These are phyloP conservation scores for Cytospora mali DNA, from an alignment of 2,329 filamentous ascomycete genomes.

Conservation along the genomic window DNA sequence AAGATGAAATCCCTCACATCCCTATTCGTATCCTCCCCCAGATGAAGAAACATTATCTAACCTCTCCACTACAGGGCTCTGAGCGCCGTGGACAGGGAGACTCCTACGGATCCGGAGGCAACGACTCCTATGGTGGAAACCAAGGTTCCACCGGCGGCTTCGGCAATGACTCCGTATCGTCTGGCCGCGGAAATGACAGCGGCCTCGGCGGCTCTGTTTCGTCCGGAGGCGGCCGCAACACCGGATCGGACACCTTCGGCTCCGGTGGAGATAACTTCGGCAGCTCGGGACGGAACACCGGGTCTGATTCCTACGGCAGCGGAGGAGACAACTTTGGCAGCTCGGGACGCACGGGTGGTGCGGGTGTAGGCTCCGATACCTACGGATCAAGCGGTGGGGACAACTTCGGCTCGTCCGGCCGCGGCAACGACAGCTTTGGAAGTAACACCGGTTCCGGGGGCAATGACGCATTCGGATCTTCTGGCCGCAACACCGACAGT, in stretches of 20 bases:
- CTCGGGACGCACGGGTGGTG: slow-evolving; percentile 18
- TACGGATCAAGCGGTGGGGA: slow-evolving; percentile 14
- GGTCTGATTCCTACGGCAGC: no score
- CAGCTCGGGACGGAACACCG: no score
- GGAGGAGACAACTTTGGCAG: slow-evolving; percentile 24
- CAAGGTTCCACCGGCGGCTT: slow-evolving; percentile 32
- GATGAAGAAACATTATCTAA: background rate
- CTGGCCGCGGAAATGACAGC: slow-evolving; percentile 30
- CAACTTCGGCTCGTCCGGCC: no score
- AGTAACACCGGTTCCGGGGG: no score
- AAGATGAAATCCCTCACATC: background rate
- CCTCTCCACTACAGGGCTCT: slow-evolving; percentile 26
- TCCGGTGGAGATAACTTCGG: no score
- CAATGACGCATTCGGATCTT: slow-evolving; percentile 25
- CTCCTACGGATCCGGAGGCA: slow-evolving; percentile 29
- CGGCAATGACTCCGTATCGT: slow-evolving; percentile 29
- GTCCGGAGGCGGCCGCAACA: slow-evolving; percentile 23
- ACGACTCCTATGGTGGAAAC: slow-evolving; percentile 35
- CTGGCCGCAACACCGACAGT: slow-evolving; percentile 30
- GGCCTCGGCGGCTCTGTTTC: slow-evolving; percentile 5
- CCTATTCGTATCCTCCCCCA: slow-evolving; percentile 9
- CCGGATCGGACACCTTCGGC: no score
- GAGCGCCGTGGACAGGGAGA: slow-evolving; percentile 29
- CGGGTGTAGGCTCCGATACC: slow-evolving; percentile 9
- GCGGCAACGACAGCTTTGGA: no score